phyloP scores from a whole-genome alignment of 2,329 filamentous ascomycete genomes.

The Ophiocordyceps camponoti-rufipedis region DNA sequence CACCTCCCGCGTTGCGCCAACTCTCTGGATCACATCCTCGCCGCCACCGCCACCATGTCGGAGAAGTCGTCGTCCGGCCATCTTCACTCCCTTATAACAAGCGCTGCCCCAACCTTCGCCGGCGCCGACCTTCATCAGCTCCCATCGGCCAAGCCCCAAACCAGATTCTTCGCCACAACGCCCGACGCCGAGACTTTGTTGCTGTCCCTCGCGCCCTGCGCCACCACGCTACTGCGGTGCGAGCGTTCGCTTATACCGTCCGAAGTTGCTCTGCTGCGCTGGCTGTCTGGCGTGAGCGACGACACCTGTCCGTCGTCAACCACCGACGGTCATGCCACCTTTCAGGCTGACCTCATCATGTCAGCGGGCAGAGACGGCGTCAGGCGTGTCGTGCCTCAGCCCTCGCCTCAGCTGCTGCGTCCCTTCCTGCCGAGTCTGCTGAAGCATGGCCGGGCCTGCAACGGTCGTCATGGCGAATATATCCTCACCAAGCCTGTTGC shows the following conservation, averaged over 20 bases:
- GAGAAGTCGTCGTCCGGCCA: slow-evolving; percentile 7
- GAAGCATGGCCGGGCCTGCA: slow-evolving; percentile 14
- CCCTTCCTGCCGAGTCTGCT: slow-evolving; percentile 21
- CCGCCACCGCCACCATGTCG: slow-evolving; percentile 5
- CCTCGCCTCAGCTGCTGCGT: slow-evolving; percentile 6
- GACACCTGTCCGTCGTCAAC: neutral
- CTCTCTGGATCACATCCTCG: neutral
- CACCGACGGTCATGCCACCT: neutral
- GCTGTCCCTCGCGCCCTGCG: slow-evolving; percentile 23
- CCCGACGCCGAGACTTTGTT: slow-evolving; percentile 21
- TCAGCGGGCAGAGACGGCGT: neutral
- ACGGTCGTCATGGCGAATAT: slow-evolving; percentile 17
- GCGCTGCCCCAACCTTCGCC: slow-evolving; percentile 8
- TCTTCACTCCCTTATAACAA: slow-evolving; percentile 9
- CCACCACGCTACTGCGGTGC: slow-evolving; percentile 25
- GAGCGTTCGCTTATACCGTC: slow-evolving; percentile 25
- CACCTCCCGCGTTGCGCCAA: neutral
- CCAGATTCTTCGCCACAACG: slow-evolving; percentile 22
- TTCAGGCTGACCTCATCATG: neutral
- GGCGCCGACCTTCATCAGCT: slow-evolving; percentile 11
- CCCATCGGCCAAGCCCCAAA: slow-evolving; percentile 19
- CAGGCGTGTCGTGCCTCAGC: neutral
- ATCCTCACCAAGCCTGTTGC: slow-evolving; percentile 20
- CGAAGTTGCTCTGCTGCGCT: slow-evolving; percentile 25
- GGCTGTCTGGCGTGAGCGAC: slow-evolving; percentile 14